Evolutionary conservation across 73 alveolate genomes (phyloP).

Genomic region (Paramecium tetraurelia): DNA sequence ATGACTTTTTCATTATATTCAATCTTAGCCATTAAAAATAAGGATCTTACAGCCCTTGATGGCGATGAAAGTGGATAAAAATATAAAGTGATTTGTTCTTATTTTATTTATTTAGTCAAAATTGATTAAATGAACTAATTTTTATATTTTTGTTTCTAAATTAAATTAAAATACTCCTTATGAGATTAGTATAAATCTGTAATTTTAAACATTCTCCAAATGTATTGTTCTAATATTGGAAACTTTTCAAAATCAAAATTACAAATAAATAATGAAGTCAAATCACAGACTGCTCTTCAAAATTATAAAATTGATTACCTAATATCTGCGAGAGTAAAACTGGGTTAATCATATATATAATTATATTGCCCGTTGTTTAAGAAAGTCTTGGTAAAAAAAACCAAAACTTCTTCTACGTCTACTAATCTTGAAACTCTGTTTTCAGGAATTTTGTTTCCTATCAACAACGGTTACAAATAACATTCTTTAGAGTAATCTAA

Average conservation of each 20-base stretch:
- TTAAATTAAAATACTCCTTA: not conserved
- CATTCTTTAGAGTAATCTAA: not conserved
- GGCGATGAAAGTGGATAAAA: conserved; percentile 28
- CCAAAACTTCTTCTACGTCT: not conserved
- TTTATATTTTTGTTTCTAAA: not conserved
- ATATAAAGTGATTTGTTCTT: conserved; percentile 12
- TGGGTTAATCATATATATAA: not conserved
- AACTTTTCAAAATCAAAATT: conserved; percentile 37
- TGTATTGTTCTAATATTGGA: not conserved
- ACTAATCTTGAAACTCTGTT: not conserved
- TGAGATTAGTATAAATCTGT: not conserved
- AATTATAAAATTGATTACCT: not conserved
- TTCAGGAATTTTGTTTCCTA: not conserved
- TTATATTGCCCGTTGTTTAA: not conserved
- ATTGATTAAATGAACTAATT: not conserved
- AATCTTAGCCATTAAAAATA: not conserved
- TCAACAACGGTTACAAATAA: not conserved
- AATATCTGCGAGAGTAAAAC: conserved; percentile 23
- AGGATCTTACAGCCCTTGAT: conserved; percentile 26
- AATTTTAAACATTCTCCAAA: conserved; percentile 26
- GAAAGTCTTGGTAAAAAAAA: not conserved
- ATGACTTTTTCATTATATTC: not conserved
- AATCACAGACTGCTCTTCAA: not conserved
- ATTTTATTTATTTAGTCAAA: not conserved
- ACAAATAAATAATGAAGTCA: not conserved